A percentile compares a stretch with the other conserved stretches of the same genome.
Conservation (phyloP, 148 eudicot species). For the Cornus suecica region DNA sequence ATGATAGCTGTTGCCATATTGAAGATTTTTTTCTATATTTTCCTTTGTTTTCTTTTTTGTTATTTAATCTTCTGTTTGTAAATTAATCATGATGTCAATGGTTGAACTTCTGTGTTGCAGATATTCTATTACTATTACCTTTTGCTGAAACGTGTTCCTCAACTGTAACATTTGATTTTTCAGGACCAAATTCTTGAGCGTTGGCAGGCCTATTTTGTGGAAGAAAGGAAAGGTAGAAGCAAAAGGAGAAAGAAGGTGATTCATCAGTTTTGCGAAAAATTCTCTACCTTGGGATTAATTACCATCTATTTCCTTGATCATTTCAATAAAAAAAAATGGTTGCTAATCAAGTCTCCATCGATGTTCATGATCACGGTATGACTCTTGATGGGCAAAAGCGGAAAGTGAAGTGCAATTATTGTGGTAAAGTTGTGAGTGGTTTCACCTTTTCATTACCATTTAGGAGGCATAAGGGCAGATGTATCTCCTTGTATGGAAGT, state of each 20-base stretch:
- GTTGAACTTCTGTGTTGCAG: no score
- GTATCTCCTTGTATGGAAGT: conserved; percentile 33
- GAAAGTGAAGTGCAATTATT: conserved; percentile 53
- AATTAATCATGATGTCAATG: no score
- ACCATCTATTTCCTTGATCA: neutral
- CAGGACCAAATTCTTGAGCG: no score
- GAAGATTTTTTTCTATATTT: no score
- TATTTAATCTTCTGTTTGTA: no score
- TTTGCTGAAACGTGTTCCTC: no score
- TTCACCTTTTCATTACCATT: conserved; percentile 42
- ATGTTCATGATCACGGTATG: no score
- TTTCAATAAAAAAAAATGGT: conserved; percentile 15
- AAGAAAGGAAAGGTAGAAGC: neutral
- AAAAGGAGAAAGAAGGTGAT: neutral
- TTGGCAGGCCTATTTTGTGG: no score
- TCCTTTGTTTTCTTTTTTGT: no score
- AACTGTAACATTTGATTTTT: no score
- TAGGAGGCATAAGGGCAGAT: conserved; percentile 41
- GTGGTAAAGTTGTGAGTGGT: conserved; percentile 48
- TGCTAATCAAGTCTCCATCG: neutral
- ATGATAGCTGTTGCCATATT: no score
- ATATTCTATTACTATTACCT: no score
- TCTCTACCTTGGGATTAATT: neutral
- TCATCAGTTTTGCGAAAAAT: neutral
- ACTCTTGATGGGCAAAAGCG: conserved; percentile 16